Conservation (phyloP, 352 stramenopile genomes). For the Elongisporangium senticosum region DNA sequence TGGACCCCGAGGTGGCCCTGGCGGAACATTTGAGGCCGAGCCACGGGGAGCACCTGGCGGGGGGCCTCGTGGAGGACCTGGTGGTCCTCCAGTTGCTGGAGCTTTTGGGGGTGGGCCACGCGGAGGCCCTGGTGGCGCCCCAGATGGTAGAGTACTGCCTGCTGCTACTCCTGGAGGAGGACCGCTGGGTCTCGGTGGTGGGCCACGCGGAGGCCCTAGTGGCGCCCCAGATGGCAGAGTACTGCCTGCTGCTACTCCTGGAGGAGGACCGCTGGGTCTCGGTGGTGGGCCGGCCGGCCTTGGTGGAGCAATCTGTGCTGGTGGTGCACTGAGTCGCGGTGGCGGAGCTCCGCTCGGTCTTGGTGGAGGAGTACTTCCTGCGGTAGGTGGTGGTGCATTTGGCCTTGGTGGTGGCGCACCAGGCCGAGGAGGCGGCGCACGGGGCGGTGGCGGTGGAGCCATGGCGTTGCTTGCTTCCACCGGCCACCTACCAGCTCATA, state of each 20-base stretch:
- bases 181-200: conserved; percentile 4
- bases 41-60: conserved; percentile 19
- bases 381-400: conserved; percentile 7
- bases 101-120: conserved; percentile 17
- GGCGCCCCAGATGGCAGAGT: conserved; percentile 12
- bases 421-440: conserved; percentile 9
- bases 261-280: conserved; percentile 2
- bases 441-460: conserved; percentile 8
- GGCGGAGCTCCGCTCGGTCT: conserved; percentile 7
- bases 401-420: conserved; percentile 15
- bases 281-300: conserved; percentile 12
- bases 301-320: conserved; percentile 12
- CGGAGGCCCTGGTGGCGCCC: conserved; percentile 17
- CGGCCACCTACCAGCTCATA: background rate
- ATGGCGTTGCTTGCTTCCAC: background rate
- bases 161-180: too few species aligned
- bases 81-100: too few species aligned
- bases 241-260: conserved; percentile 6
- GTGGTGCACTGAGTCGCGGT: conserved; percentile 5
- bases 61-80: conserved; percentile 19
- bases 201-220: background rate
- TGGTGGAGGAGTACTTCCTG: background rate
- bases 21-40: conserved; percentile 14
- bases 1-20: conserved; percentile 11
- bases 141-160: too few species aligned